Base-by-base conservation (phyloP, 805 yeast species). In the Yamadazyma sp. region DNA sequence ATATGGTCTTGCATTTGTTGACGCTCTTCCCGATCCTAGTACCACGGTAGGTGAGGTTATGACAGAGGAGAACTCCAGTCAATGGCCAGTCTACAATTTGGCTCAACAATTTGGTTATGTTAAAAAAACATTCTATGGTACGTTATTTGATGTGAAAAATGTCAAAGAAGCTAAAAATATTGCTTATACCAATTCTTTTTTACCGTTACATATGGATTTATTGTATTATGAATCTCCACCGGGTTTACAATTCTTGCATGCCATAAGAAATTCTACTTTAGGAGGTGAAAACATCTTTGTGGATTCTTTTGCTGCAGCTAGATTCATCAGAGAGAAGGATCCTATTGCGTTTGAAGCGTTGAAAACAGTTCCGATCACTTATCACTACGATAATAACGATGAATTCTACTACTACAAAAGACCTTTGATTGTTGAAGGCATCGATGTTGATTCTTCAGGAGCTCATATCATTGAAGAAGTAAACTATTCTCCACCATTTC, bases 401-500 rank as follows among this genome's bases (percentile, higher is more conserved):
- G 76, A 78, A 39, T 69, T 75, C 45, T 85, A 83, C 50, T 77
- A 71, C 53, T 77, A 74, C 42, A 65, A 73, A 17, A 65, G 86
- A 24, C 86, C 85, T 3, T 57, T 82, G 37, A 67, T 84, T 11
- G 82, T 76, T 20, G 84, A 80, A 45, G 74, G 73, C 38, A 53
- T 45, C 4, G 40, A 42, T 9, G 23, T 47, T 13, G 54, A 50
- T 20, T 25, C 44, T 1, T 38, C 53, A 1, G 41, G 42, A 15
- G 36, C 39, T 5, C 52, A 56, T 1, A 38, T 49, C 23, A 73
- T 82, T 43, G 72, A 71, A 45, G 79, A 73, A 35, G 74, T 82
- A 13, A 82, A 81, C 51, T 84, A 83, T 55, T 78, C 91, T 0
- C 93, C 94, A 2, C 91, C 89, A 8, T 83, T 82, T 62, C 94